Percentiles rank a stretch among this genome's conserved stretches.
Evolutionary conservation across 495 filamentous ascomycete genomes (phyloP).

Genomic region (Podospora conica): DNA sequence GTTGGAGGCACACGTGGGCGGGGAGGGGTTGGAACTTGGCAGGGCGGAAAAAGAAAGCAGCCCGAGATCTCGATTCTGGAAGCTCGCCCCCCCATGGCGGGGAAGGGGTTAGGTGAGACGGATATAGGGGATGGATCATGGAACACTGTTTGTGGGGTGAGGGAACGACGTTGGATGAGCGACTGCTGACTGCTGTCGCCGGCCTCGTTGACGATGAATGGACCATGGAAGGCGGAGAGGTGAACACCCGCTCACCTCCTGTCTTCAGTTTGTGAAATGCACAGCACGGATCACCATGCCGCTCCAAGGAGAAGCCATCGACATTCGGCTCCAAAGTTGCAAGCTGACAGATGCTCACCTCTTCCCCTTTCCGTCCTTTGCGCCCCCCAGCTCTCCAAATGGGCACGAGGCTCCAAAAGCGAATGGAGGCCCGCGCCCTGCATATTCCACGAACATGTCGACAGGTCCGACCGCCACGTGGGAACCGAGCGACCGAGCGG

Average conservation of each 20-base stretch:
- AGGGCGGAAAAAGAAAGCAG: neutral
- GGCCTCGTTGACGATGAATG: no score
- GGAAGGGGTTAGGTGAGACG: neutral
- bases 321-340: neutral
- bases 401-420: neutral
- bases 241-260: neutral
- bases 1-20: neutral
- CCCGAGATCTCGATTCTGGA: neutral
- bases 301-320: neutral
- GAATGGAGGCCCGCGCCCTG: neutral
- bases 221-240: no score
- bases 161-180: neutral
- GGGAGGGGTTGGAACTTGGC: neutral
- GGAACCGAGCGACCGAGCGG: neutral
- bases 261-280: neutral
- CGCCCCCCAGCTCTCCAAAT: neutral
- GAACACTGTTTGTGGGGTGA: neutral
- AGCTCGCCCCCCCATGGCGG: neutral
- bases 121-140: neutral
- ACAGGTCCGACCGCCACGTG: constrained; percentile 9
- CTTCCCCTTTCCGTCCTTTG: neutral
- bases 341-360: neutral
- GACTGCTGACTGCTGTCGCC: neutral
- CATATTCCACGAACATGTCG: neutral
- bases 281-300: neutral